phyloP scores from a whole-genome alignment of 2,329 filamentous ascomycete genomes.

The Alternaria sp. region DNA sequence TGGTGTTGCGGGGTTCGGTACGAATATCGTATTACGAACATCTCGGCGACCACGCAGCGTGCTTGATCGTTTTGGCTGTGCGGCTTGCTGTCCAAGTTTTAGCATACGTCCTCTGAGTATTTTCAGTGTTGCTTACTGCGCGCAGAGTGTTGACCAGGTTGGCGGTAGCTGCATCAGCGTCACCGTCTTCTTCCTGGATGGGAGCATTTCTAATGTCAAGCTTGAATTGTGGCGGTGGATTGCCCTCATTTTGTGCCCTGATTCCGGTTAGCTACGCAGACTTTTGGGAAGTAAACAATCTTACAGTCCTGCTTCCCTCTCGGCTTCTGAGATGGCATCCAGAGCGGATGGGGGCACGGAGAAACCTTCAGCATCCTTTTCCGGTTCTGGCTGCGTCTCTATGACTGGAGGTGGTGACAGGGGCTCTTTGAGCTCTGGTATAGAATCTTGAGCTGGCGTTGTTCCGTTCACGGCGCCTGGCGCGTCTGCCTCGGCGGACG shows the following conservation, averaged over 20 bases:
- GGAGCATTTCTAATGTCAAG: conserved; percentile 81
- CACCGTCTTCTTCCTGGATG: conserved; percentile 78
- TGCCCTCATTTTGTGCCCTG: conserved; percentile 37
- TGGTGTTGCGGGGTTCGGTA: conserved; percentile 61
- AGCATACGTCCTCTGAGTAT: conserved; percentile 15
- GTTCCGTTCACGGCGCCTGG: conserved; percentile 43
- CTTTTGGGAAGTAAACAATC: not conserved
- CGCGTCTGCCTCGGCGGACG: conserved; percentile 25
- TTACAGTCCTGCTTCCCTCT: conserved; percentile 66
- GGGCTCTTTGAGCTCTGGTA: conserved; percentile 50
- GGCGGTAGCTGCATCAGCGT: conserved; percentile 75
- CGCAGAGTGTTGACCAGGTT: conserved; percentile 78
- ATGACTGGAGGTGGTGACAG: conserved; percentile 38
- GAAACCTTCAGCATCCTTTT: conserved; percentile 78
- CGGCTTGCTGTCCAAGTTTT: conserved; percentile 57
- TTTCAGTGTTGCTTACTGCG: conserved; percentile 49
- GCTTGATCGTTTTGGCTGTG: conserved; percentile 66
- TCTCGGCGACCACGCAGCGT: conserved; percentile 89
- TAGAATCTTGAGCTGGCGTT: conserved; percentile 35
- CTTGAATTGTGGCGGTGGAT: conserved; percentile 67
- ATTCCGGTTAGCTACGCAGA: conserved; percentile 10
- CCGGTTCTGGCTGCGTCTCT: conserved; percentile 44
- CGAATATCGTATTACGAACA: conserved; percentile 88
- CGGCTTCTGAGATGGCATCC: conserved; percentile 71
- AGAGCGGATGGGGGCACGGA: conserved; percentile 72